Evolutionary conservation across 805 yeast species (phyloP).

Genomic region (Saturnispora hagleri): DNA sequence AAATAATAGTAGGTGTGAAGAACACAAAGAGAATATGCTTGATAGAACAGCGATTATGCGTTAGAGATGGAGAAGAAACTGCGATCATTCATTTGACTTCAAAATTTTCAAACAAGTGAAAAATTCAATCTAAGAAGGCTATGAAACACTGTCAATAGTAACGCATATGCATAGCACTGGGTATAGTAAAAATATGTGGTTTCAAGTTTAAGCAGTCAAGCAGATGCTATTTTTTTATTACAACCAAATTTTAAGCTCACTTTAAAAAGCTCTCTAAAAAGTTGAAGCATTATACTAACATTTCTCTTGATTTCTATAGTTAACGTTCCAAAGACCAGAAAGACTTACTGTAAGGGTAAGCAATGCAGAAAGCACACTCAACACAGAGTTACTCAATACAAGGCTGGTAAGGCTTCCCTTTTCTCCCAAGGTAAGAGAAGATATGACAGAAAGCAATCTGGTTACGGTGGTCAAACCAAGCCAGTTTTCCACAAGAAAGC

Average conservation of each 20-base stretch:
- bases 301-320: constrained; percentile 39
- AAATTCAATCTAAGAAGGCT: no score
- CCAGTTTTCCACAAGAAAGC: constrained; percentile 99
- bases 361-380: constrained; percentile 99
- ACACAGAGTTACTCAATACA: constrained; percentile 99
- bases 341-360: constrained; percentile 99
- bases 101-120: no score
- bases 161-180: no score
- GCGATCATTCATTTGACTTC: no score
- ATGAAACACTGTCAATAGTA: no score
- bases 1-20: neutral
- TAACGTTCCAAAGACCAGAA: constrained; percentile 99
- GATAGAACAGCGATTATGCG: neutral
- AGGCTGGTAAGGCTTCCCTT: constrained; percentile 99
- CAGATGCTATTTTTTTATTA: no score
- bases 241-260: no score
- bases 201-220: no score
- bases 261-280: no score
- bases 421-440: constrained; percentile 99
- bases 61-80: neutral
- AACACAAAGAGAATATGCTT: neutral
- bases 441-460: constrained; percentile 99
- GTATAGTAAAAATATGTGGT: no score
- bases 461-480: constrained; percentile 99
- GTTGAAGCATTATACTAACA: constrained; percentile 10